Evolutionary conservation across 148 eudicot species (phyloP), one percentile per base, ranked within the genome.

Genomic region (Polygonum aviculare): DNA sequence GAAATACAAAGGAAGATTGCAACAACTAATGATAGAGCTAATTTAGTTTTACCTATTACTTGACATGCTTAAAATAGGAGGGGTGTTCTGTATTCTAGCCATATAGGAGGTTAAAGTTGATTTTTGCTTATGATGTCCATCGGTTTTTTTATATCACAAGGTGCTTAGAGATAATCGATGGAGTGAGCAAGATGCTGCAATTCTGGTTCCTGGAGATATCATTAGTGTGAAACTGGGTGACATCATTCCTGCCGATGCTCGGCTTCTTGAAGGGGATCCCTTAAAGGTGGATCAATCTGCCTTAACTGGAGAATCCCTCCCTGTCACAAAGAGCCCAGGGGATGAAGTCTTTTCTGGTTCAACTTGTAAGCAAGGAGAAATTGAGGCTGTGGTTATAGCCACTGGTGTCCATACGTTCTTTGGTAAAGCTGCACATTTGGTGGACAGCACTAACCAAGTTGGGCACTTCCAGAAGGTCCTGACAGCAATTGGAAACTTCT

Each of bases 371-470:
- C 98, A 94, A 75, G 98, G 98, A 62, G 98, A 94, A 57, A 77
- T 94, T 12, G 92, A 94, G 77, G 98, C 98, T 10, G 92, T 94
- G 38, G 98, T 94, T 12, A 94, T 94, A 47, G 98, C 98, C 71
- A 94, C 98, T n/a, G 98, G 98, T 31, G 98, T 94, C 39, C 98
- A 94, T 80, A 94, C 98, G 62, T 94, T 94, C 89, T 94, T 94
- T 50, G 98, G 98, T 3, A 94, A 94, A 86, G 98, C 98, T 11
- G 98, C 98, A 10, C 98, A 94, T 70, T 88, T 94, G 41, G 98
- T 94, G 9, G 98, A 94, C 83, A 94, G 98, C 88, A 94, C 98
- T 39, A 94, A 94, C 86, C 91, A 94, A 81, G 98, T 94, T 4
- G 98, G 98, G 36, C 98, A 94, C 82, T 94, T 94, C 90, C 98